phyloP scores from a whole-genome alignment of 2,329 filamentous ascomycete species.

The Colletotrichum aenigma region DNA sequence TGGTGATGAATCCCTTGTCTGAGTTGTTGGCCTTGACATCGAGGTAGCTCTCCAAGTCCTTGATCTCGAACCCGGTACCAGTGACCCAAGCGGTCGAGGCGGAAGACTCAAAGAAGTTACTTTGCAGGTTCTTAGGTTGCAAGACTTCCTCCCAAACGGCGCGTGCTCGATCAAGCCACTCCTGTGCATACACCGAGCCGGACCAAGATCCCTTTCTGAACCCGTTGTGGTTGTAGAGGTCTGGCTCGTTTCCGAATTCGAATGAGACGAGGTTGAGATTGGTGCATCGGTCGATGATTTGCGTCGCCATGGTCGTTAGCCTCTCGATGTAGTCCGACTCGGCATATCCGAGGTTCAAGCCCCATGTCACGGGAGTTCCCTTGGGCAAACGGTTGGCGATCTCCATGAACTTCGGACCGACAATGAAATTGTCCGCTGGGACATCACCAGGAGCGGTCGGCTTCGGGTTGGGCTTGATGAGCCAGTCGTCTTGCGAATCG shows the following conservation, averaged over 20 bases:
- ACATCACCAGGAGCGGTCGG: background rate
- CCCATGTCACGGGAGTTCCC: conserved; percentile 12
- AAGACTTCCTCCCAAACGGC: conserved; percentile 8
- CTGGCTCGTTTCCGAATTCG: conserved; percentile 15
- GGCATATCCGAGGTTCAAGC: conserved; percentile 9
- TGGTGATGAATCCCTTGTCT: conserved; percentile 4
- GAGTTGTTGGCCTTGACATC: conserved; percentile 5
- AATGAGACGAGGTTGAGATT: conserved; percentile 16
- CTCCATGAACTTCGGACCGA: conserved; percentile 16
- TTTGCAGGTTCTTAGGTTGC: background rate
- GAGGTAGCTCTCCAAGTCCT: background rate
- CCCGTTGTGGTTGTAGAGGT: conserved; percentile 12
- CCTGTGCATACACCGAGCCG: background rate
- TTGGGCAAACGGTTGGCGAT: conserved; percentile 15
- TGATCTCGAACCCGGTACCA: conserved; percentile 14
- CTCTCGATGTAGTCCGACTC: conserved; percentile 11
- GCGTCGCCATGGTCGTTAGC: conserved; percentile 8
- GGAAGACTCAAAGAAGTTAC: conserved; percentile 13
- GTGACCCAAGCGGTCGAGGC: conserved; percentile 14
- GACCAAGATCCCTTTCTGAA: background rate
- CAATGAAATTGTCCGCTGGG: conserved; percentile 13
- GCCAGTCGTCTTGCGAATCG: conserved; percentile 16
- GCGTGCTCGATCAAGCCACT: conserved; percentile 12
- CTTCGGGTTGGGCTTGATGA: conserved; percentile 3
- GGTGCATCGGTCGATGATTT: conserved; percentile 15